Percentiles rank a stretch among this genome's conserved stretches.
Conservation (phyloP, 139 green algal genomes). For the Parachlorella kessleri region DNA sequence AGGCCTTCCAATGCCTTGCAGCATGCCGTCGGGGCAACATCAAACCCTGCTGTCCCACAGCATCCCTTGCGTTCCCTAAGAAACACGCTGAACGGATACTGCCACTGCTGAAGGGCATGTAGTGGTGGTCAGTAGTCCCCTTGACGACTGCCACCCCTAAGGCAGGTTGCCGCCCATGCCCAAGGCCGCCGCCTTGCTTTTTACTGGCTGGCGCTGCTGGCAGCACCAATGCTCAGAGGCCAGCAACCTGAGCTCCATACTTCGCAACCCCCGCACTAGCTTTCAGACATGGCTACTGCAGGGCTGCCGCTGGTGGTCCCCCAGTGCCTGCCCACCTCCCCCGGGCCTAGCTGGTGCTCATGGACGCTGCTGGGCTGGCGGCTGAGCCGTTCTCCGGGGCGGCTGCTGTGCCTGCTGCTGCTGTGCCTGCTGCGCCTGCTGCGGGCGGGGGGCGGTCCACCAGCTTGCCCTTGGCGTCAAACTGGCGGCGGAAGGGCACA, state of each 20-base stretch:
- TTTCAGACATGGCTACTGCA: neutral
- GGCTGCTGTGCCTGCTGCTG: too few relatives aligned
- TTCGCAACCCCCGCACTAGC: too few relatives aligned
- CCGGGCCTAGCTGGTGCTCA: conserved; percentile 27
- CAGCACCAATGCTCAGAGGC: neutral
- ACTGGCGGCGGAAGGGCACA: conserved; percentile 82
- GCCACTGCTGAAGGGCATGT: too few relatives aligned
- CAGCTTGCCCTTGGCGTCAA: conserved; percentile 76
- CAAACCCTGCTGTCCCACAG: too few relatives aligned
- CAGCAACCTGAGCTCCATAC: too few relatives aligned
- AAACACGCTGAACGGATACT: too few relatives aligned
- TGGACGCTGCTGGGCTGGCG: conserved; percentile 2
- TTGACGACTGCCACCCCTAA: too few relatives aligned
- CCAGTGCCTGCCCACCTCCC: neutral
- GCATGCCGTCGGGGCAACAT: too few relatives aligned
- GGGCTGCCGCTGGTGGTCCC: neutral
- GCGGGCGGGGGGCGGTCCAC: conserved; percentile 34
- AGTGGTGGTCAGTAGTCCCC: too few relatives aligned
- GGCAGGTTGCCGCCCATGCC: neutral
- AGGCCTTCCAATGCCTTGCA: too few relatives aligned
- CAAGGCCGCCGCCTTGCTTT: neutral
- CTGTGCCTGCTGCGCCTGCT: neutral
- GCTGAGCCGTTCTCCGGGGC: neutral
- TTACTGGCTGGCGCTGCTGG: too few relatives aligned
- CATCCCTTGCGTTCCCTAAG: too few relatives aligned